Base-by-base conservation (phyloP, 805 yeast genomes). In the Hyphopichia homilentoma region DNA sequence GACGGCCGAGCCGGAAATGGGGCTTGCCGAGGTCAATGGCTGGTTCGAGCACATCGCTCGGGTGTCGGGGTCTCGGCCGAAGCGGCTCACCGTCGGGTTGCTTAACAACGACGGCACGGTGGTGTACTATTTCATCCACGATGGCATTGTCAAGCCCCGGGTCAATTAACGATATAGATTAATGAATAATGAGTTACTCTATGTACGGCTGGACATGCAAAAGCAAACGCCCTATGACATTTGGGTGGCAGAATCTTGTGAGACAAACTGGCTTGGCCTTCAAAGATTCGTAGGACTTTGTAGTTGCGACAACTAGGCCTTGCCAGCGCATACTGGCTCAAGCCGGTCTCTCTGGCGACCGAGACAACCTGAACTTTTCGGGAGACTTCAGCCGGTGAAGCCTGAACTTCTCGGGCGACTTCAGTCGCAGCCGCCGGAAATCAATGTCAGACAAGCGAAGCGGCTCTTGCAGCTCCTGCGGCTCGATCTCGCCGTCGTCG, bases 91-190 rank as follows among this genome's bases (percentile, higher is more conserved):
- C 0, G 40, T 77, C 19, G 88, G 75, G 0, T 60, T 82, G 6
- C 68, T 74, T 2, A 78, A 74, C 43, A 70, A 70, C 34, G 93
- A 83, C 50, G 81, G 86, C 2, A 79, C 88, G 0, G 67, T 80
- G 13, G 81, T 81, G n/a, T 83, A 77, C 44, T 82, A 83, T 52
- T 73, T 75, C 50, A 65, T 79, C 12, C 76, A 80, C 50, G 77
- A 76, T 44, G 89, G 89, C 4, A 55, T 81, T 7, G 75, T 68
- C 21, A 76, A 76, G 50, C 89, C 89, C 1, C 67, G 73, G 36
- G 75, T 72, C 45, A 75, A 75, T 40, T 77, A 44, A n/a, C n/a
- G n/a, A n/a, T n/a, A n/a, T n/a, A n/a, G n/a, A n/a, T n/a, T n/a
- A n/a, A n/a, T n/a, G n/a, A n/a, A n/a, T n/a, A n/a, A n/a, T n/a